Conservation (phyloP, 2,329 filamentous ascomycete species). For the Onygenales sp. region DNA sequence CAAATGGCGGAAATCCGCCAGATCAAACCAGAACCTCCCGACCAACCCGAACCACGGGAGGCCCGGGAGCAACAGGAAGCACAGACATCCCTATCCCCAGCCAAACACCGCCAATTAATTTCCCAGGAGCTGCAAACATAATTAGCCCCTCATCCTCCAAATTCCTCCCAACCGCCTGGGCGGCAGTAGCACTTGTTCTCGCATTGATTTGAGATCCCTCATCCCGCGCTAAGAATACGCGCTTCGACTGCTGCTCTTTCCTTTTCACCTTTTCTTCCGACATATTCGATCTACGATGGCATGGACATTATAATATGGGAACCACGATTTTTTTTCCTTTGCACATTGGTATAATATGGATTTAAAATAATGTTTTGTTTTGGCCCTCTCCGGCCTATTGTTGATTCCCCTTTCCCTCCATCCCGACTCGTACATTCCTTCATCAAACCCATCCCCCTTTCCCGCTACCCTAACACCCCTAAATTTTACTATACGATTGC, state of each 20-base stretch:
- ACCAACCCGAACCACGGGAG: background rate
- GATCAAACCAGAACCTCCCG: background rate
- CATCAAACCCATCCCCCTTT: no score
- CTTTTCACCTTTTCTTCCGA: background rate
- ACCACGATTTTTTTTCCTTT: background rate
- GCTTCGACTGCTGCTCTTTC: background rate
- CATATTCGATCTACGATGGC: background rate
- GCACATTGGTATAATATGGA: background rate
- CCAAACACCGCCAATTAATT: background rate
- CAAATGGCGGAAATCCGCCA: background rate
- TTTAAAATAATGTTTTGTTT: background rate
- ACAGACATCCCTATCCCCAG: background rate
- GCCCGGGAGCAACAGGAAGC: background rate
- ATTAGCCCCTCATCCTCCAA: background rate
- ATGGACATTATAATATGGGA: no score
- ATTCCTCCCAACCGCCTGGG: background rate
- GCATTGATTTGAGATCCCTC: background rate
- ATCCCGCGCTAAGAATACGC: background rate
- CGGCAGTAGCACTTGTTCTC: background rate
- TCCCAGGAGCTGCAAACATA: background rate
- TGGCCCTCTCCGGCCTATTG: no score
- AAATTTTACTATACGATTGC: no score
- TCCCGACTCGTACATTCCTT: no score
- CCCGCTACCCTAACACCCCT: no score
- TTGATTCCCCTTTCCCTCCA: no score